These are phyloP conservation scores for Vitis labrusca DNA, from an alignment of 164 flowering plant genomes.

Conservation along the genomic window DNA sequence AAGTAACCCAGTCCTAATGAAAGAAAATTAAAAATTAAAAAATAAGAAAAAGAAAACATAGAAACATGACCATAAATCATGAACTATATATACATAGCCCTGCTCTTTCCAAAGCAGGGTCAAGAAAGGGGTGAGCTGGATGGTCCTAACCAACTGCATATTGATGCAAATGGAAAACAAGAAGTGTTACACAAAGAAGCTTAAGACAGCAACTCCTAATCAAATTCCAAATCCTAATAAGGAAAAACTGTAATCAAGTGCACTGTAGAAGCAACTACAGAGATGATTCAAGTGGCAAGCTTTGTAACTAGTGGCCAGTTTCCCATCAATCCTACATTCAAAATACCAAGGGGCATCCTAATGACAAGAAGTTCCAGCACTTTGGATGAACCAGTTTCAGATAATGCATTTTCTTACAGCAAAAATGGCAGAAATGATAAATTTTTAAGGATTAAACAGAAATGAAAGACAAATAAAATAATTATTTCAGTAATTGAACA, in stretches of 20 bases:
- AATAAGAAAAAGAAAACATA: neutral
- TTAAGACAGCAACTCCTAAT: neutral
- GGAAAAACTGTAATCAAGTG: neutral
- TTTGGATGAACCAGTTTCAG: neutral
- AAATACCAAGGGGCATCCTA: neutral
- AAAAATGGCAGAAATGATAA: neutral
- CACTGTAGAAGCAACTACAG: neutral
- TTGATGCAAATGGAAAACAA: neutral
- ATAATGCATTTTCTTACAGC: neutral
- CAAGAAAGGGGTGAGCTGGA: too few species aligned
- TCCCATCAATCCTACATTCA: neutral
- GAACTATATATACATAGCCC: too few species aligned
- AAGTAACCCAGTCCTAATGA: neutral
- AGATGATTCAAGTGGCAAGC: too few species aligned
- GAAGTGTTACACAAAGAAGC: neutral
- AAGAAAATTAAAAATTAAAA: neutral
- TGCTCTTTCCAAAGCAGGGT: too few species aligned
- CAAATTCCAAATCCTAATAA: neutral
- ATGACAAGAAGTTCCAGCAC: neutral
- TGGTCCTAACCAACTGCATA: too few species aligned
- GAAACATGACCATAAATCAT: neutral
- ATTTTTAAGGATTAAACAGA: neutral
- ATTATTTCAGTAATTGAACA: neutral
- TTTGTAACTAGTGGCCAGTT: neutral
- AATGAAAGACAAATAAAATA: neutral